Base-by-base conservation (phyloP, 495 filamentous ascomycete species). In the Podospora didyma region DNA sequence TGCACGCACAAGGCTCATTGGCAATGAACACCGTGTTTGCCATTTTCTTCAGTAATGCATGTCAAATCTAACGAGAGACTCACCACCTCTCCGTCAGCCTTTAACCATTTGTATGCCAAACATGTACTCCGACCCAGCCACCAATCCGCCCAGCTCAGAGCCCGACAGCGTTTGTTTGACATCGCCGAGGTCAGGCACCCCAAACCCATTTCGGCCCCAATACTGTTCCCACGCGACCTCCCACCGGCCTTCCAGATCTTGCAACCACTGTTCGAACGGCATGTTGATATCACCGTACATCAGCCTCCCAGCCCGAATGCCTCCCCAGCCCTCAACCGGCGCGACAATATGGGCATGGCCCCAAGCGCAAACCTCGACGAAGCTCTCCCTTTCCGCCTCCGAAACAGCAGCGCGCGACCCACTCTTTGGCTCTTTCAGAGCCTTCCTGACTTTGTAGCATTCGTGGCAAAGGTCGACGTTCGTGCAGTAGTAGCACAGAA, bases 331-430 rank as follows among this genome's bases (percentile, higher is more conserved):
- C 16, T 54, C 46, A 3, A 46, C 51, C 0, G 51, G 51, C 3
- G 39, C 17, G 39, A 46, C 41, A 20, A 54, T 45, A n/a, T 46
- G 23, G 21, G 21, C 34, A 14, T 54, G 51, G 9, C 51, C 51
- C 51, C 41, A 54, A 7, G 51, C 39, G 46, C 51, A 54, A 3
- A 54, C 51, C 22, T 54, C 51, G 2, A 54, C 41, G 22, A 46
- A 46, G 23, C 34, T 49, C 1, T 7, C 46, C 46, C 22, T 14
- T 46, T 23, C 42, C 21, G 7, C 9, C 39, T 26, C 34, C 9
- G 34, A 37, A 10, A 16, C 2, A 7, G 17, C 26, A 21, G 16
- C 12, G 0, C 50, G n/a, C 5, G 20, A 0, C 20, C 19, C n/a
- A 21, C 19, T 6, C 17, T 19, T 19, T 19, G 19, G 49, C 26